These are phyloP conservation scores for Debaryomyces tyrocola DNA, from an alignment of 805 yeast species.

Conservation along the genomic window DNA sequence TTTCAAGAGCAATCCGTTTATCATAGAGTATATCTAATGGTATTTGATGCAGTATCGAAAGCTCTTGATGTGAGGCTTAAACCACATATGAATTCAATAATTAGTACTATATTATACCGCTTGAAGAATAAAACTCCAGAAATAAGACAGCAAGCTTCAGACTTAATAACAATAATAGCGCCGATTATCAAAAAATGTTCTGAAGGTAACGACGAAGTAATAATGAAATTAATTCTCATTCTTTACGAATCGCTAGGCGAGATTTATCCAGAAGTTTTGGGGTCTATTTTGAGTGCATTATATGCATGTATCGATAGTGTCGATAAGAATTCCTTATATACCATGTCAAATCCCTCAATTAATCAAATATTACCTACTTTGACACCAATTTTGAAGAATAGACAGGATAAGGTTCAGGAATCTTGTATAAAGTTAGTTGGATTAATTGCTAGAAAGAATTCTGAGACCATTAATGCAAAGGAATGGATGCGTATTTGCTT, in stretches of 20 bases:
- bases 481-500: conserved; percentile 98
- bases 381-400: conserved; percentile 86
- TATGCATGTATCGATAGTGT: conserved; percentile 58
- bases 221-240: conserved; percentile 70
- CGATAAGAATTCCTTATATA: conserved; percentile 57
- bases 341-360: conserved; percentile 63
- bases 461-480: conserved; percentile 81
- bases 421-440: conserved; percentile 79
- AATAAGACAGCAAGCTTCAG: conserved; percentile 83
- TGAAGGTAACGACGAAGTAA: conserved; percentile 51
- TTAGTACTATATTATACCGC: conserved; percentile 70
- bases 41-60: conserved; percentile 61
- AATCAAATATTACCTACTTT: conserved; percentile 81
- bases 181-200: conserved; percentile 65
- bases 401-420: conserved; percentile 90
- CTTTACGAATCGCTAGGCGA: conserved; percentile 92
- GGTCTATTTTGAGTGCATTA: conserved; percentile 77
- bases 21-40: conserved; percentile 56
- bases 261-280: conserved; percentile 89
- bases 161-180: conserved; percentile 64
- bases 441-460: conserved; percentile 72
- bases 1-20: conserved; percentile 74
- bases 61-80: conserved; percentile 64
- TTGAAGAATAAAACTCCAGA: conserved; percentile 69
- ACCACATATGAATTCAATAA: conserved; percentile 71